Conservation (phyloP, 805 yeast genomes). For the Metschnikowia vanudenii region DNA sequence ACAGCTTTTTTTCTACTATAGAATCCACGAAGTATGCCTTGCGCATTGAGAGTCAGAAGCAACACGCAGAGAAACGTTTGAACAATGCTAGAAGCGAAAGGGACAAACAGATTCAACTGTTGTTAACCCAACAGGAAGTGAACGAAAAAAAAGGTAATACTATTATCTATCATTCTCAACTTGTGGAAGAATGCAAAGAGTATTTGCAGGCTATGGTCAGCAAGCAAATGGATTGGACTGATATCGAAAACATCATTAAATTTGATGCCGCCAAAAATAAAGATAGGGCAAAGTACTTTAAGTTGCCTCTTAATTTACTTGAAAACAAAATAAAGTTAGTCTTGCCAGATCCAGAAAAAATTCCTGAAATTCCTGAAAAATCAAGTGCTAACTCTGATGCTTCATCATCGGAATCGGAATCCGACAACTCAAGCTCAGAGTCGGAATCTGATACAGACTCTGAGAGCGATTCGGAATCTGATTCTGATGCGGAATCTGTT, state of each 20-base stretch:
- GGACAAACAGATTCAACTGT: constrained; percentile 61
- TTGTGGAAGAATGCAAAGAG: constrained; percentile 67
- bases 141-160: constrained; percentile 71
- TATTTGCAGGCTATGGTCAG: constrained; percentile 67
- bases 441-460: constrained; percentile 23
- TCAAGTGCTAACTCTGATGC: constrained; percentile 19
- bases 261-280: constrained; percentile 69
- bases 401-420: constrained; percentile 23
- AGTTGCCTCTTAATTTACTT: constrained; percentile 65
- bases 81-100: constrained; percentile 76
- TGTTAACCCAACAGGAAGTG: constrained; percentile 58
- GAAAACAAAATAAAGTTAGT: constrained; percentile 62
- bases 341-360: constrained; percentile 50
- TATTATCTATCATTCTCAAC: constrained; percentile 64
- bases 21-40: constrained; percentile 78
- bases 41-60: constrained; percentile 71
- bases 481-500: constrained; percentile 12
- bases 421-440: constrained; percentile 8
- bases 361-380: constrained; percentile 13
- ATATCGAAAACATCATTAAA: constrained; percentile 72
- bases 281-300: constrained; percentile 58
- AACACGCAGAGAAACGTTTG: constrained; percentile 70
- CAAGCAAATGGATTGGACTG: constrained; percentile 92
- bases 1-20: constrained; percentile 77
- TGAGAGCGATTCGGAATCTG: constrained; percentile 36